Percentiles rank a stretch among this genome's conserved stretches.
Conservation (phyloP, 345 rosid genomes). For the Carallia brachiata region DNA sequence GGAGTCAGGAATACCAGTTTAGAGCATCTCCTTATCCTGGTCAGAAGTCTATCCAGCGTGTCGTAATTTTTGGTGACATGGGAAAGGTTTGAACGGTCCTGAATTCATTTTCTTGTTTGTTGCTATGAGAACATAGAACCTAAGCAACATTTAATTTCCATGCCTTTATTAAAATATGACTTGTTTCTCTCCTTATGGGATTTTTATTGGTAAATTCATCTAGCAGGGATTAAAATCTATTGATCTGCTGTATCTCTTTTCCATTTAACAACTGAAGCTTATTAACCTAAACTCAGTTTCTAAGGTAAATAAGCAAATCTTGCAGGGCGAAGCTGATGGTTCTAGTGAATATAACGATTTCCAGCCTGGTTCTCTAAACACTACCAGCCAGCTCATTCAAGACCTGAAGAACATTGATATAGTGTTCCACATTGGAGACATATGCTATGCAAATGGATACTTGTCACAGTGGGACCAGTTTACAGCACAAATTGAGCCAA, state of each 20-base stretch:
- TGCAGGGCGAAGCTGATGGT: constrained; percentile 66
- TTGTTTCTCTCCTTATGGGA: no score
- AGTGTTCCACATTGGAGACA: constrained; percentile 69
- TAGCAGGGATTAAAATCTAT: no score
- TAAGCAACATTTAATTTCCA: no score
- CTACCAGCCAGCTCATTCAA: constrained; percentile 55
- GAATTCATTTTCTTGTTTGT: background rate
- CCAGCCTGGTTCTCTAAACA: constrained; percentile 57
- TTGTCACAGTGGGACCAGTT: constrained; percentile 79
- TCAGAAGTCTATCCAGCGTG: constrained; percentile 58
- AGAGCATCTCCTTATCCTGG: constrained; percentile 75
- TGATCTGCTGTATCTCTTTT: no score
- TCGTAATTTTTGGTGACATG: constrained; percentile 79
- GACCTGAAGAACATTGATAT: constrained; percentile 54
- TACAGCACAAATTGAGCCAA: constrained; percentile 63
- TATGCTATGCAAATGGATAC: constrained; percentile 68
- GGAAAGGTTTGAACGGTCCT: constrained; percentile 58
- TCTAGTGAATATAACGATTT: constrained; percentile 53
- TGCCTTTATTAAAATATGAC: no score
- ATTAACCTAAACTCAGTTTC: constrained; percentile 3
- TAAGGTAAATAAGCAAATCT: background rate
- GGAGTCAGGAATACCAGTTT: constrained; percentile 60
- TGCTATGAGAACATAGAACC: no score
- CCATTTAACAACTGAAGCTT: background rate
- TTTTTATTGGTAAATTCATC: no score